Evolutionary conservation across 2,329 filamentous ascomycete species (phyloP), one percentile per base, ranked within the genome.

Genomic region (Emmonsia crescens): DNA sequence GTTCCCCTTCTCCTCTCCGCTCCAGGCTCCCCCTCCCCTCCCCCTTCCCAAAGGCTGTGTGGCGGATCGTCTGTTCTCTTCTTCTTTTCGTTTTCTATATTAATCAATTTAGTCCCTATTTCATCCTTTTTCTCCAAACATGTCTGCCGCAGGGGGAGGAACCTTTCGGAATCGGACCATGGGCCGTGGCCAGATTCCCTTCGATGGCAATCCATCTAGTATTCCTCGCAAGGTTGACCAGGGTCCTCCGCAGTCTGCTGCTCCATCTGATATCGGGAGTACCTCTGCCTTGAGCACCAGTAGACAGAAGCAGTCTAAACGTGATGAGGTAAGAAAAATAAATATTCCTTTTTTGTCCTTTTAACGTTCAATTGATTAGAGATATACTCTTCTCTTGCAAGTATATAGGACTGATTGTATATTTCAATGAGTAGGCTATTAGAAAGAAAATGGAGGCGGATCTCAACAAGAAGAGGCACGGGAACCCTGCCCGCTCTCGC

Each of bases 401-500:
- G 57, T 36, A 29, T 63, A 66, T 31, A 60, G 57, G 38, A 62
- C 67, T 72, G 57, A 73, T 63, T 56, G 49, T 42, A 38, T 40
- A 40, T 31, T 57, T 46, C 56, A 51, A 57, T 55, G 61, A 55
- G 64, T 73, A 97, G 94, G 94, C 94, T 59, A 97, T 99, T 74
- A 91, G 94, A 71, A 87, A 86, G 72, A 97, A 96, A 81, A 88
- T 99, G 81, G 94, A 99, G 81, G 93, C 85, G 72, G 94, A 99
- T 75, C 87, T 99, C 79, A 95, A 85, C 83, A 97, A 97, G 82
- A 97, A 97, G 85, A 96, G 91, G 79, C 85, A 91, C 72, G 46
- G 46, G 24, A 83, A 86, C 64, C 85, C 86, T 19, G 66, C 29
- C 9, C 87, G 91, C 69, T 87, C 91, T 67, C 86, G 91, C 68